Conservation (phyloP, 1,139 yeast species). For the Saccharomycopsis crataegensis region DNA sequence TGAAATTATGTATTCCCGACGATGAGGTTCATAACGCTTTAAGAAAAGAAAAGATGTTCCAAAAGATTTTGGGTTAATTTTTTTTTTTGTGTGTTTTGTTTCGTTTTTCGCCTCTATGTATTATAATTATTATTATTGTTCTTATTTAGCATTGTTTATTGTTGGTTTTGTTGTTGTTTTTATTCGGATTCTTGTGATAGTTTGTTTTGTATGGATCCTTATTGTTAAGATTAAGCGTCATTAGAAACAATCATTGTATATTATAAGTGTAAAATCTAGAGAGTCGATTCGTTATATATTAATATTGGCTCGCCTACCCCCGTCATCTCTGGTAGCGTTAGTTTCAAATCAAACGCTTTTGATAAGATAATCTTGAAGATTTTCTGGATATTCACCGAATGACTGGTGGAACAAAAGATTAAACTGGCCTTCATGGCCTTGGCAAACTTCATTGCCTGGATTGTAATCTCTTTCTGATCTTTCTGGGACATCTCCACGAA, state of each 20-base stretch:
- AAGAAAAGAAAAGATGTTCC: conserved; percentile 38
- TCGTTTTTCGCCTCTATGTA: too few relatives aligned
- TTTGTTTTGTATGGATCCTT: background rate
- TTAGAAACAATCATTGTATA: background rate
- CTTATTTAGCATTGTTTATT: background rate
- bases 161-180: background rate
- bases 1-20: conserved; percentile 61
- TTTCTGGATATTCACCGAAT: conserved; percentile 89
- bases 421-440: conserved; percentile 87
- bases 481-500: conserved; percentile 73
- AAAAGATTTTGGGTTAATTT: conserved; percentile 15
- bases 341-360: conserved; percentile 82
- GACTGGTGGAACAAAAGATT: conserved; percentile 87
- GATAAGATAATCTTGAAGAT: conserved; percentile 87
- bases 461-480: conserved; percentile 81
- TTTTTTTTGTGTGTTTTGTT: too few relatives aligned
- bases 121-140: background rate
- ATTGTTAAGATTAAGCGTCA: background rate
- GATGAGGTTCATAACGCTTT: conserved; percentile 61
- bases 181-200: background rate
- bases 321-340: conserved; percentile 77
- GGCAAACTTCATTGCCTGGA: conserved; percentile 82
- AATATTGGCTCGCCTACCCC: conserved; percentile 86
- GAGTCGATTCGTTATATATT: conserved; percentile 42
- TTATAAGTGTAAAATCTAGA: background rate